A percentile compares a stretch with the other conserved stretches of the same genome.
Conservation (phyloP, 164 flowering plant genomes). For the Sextonia rubra region DNA sequence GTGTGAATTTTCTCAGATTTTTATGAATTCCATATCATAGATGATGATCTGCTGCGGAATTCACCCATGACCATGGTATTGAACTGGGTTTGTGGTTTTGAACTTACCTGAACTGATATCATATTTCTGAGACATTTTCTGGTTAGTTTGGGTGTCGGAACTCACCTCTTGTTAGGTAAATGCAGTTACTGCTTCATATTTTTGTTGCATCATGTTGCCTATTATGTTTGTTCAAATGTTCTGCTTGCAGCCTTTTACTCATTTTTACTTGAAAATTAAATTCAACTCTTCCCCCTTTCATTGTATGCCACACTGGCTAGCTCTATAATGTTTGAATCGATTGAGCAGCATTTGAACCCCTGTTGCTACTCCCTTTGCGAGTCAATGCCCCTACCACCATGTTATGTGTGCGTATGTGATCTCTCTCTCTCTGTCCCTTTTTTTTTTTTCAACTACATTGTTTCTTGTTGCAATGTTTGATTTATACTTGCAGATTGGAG, state of each 20-base stretch:
- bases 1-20: neutral
- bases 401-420: too few species aligned
- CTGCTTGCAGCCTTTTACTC: neutral
- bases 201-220: neutral
- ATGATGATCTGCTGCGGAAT: neutral
- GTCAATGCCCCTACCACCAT: too few species aligned
- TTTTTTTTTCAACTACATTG: too few species aligned
- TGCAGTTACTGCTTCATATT: neutral
- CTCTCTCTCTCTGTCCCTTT: too few species aligned
- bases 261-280: neutral
- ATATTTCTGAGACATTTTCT: neutral
- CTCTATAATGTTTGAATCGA: too few species aligned
- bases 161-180: neutral
- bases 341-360: too few species aligned
- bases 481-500: too few species aligned
- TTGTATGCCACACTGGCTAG: too few species aligned
- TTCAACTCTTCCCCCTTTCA: too few species aligned
- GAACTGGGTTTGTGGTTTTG: neutral
- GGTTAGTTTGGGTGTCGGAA: neutral
- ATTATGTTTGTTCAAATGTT: neutral
- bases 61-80: neutral
- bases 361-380: too few species aligned
- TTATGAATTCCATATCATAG: neutral
- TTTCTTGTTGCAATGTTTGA: too few species aligned
- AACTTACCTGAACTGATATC: neutral